Percentiles rank a stretch among this genome's conserved stretches.
Conservation (phyloP, 352 stramenopile species). For the Phytophthora macrochlamydospora region DNA sequence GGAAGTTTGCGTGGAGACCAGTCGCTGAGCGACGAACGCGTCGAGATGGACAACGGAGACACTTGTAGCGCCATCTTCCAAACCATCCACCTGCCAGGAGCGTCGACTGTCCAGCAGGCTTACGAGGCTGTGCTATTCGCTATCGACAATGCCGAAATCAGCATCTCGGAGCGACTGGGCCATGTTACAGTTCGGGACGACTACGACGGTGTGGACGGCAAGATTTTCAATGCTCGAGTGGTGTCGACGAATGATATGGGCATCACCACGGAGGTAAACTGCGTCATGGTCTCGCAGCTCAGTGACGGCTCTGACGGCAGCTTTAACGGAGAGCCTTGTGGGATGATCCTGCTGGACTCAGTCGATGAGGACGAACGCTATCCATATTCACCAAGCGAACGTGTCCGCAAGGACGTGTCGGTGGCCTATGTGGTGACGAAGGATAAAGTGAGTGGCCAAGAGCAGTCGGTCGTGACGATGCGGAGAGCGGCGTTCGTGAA, state of each 20-base stretch:
- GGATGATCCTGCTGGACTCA: constrained; percentile 17
- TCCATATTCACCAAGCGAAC: constrained; percentile 17
- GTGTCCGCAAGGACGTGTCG: constrained; percentile 23
- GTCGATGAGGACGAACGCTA: constrained; percentile 33
- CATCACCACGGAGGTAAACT: constrained; percentile 12
- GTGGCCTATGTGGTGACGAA: constrained; percentile 15
- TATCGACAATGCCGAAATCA: constrained; percentile 34
- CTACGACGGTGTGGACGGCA: constrained; percentile 23
- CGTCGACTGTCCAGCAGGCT: constrained; percentile 27
- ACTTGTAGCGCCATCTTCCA: constrained; percentile 34
- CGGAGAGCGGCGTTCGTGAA: constrained; percentile 20
- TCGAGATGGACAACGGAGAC: constrained; percentile 16
- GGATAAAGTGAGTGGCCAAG: not conserved
- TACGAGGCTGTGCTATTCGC: constrained; percentile 31
- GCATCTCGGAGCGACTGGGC: constrained; percentile 37
- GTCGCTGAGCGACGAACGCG: constrained; percentile 10
- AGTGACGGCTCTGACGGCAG: not conserved
- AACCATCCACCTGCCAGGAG: constrained; percentile 25
- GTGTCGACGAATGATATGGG: constrained; percentile 13
- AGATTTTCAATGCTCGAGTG: constrained; percentile 21
- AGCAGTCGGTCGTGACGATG: constrained; percentile 23
- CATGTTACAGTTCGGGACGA: constrained; percentile 37
- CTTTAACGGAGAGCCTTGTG: constrained; percentile 8
- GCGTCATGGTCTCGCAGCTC: constrained; percentile 9
- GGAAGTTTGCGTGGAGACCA: not conserved